Evolutionary conservation across 208 protist species (phyloP).

Genomic region (Crithidia expoeki): DNA sequence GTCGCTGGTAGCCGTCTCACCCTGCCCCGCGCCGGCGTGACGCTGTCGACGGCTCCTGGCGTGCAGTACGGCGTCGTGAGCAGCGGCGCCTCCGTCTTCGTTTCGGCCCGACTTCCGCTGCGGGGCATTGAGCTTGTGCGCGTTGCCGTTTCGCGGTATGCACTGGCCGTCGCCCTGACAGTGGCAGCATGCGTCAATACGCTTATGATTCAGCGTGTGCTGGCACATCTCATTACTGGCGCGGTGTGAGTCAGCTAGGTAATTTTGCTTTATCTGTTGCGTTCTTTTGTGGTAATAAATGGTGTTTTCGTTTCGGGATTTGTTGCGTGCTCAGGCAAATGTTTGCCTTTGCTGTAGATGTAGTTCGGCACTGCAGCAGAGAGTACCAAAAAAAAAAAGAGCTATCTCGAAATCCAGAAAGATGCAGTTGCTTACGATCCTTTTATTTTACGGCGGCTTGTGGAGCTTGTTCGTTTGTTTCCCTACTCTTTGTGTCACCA

Average conservation of each 20-base stretch:
- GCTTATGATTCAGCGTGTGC: slow-evolving; percentile 24
- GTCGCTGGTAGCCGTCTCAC: slow-evolving; percentile 2
- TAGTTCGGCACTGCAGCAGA: too few relatives aligned
- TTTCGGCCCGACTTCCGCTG: background rate
- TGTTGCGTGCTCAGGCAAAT: too few relatives aligned
- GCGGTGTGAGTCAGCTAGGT: background rate
- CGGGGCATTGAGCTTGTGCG: slow-evolving; percentile 1
- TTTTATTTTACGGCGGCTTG: too few relatives aligned
- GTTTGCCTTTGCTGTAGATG: too few relatives aligned
- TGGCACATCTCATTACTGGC: slow-evolving; percentile 11
- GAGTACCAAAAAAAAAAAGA: too few relatives aligned
- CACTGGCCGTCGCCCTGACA: slow-evolving; percentile 28
- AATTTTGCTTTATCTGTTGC: too few relatives aligned
- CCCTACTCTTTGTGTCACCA: too few relatives aligned
- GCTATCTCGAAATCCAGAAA: too few relatives aligned
- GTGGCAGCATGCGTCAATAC: slow-evolving; percentile 36
- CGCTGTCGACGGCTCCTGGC: slow-evolving; percentile 8
- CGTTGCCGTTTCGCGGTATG: slow-evolving; percentile 26
- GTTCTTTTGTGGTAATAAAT: too few relatives aligned
- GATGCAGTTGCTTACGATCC: too few relatives aligned
- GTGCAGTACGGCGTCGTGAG: slow-evolving; percentile 35
- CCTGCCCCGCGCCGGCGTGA: slow-evolving; percentile 13
- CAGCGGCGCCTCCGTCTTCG: slow-evolving; percentile 15
- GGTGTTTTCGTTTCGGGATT: too few relatives aligned
- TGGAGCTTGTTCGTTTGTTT: too few relatives aligned